Conservation (phyloP, 768 basidiomycete species). For the Agrocybe pediades region DNA sequence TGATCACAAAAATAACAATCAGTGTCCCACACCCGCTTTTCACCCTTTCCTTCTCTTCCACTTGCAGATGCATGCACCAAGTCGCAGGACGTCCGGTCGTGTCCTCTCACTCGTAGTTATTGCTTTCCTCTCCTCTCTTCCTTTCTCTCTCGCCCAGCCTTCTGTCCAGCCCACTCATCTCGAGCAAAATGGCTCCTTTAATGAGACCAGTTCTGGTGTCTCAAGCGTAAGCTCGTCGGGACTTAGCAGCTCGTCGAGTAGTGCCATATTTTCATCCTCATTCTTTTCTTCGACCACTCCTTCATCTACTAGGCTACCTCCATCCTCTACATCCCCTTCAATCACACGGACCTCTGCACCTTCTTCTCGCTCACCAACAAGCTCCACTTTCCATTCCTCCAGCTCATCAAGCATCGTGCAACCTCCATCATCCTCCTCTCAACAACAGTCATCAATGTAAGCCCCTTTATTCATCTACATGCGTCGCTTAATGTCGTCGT, state of each 20-base stretch:
- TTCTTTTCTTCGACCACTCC: slow-evolving; percentile 2
- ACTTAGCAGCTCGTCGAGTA: background rate
- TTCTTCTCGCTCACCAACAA: background rate
- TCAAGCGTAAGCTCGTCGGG: background rate
- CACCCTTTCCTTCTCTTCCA: background rate
- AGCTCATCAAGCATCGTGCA: background rate
- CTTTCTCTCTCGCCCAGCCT: too few species aligned
- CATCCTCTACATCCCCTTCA: slow-evolving; percentile 1
- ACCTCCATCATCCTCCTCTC: background rate
- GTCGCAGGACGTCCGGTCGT: slow-evolving; percentile 18
- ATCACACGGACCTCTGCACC: background rate
- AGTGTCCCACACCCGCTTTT: slow-evolving; percentile 6
- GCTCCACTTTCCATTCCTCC: background rate
- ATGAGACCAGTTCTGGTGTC: slow-evolving; percentile 1
- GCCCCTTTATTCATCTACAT: background rate
- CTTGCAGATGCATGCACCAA: slow-evolving; percentile 18
- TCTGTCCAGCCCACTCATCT: too few species aligned
- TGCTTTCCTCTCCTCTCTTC: slow-evolving; percentile 12
- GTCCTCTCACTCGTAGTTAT: slow-evolving; percentile 17
- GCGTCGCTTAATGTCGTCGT: background rate
- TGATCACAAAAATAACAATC: background rate
- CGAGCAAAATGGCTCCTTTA: background rate
- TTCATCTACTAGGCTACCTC: background rate
- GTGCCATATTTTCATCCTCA: background rate
- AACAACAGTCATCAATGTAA: slow-evolving; percentile 3